These are phyloP conservation scores for Prunus mongolica DNA, from an alignment of 306 rosid species.

Conservation along the genomic window DNA sequence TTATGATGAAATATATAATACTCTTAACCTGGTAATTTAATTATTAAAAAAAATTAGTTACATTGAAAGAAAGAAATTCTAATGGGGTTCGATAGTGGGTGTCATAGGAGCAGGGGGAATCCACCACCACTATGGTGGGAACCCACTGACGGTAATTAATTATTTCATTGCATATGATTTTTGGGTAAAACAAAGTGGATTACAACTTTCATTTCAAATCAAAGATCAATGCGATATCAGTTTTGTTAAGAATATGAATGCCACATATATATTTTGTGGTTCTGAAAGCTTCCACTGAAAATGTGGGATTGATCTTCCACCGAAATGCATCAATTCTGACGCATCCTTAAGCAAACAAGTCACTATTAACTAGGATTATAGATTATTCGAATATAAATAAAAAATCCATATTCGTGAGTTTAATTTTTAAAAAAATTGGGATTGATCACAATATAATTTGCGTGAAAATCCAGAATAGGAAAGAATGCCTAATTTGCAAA, in stretches of 20 bases:
- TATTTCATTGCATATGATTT: neutral
- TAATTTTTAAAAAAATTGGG: too few relatives aligned
- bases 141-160: neutral
- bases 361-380: neutral
- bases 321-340: neutral
- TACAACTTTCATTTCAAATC: conserved; percentile 8
- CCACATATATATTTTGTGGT: neutral
- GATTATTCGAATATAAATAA: neutral
- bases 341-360: neutral
- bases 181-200: neutral
- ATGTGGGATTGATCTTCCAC: neutral
- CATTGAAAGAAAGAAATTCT: too few relatives aligned
- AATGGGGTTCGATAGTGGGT: too few relatives aligned
- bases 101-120: too few relatives aligned
- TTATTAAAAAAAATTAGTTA: too few relatives aligned
- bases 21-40: neutral
- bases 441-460: too few relatives aligned
- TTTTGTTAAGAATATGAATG: conserved; percentile 3
- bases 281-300: conserved; percentile 1
- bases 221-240: neutral
- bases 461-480: too few relatives aligned
- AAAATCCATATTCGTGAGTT: too few relatives aligned
- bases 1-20: neutral
- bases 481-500: too few relatives aligned
- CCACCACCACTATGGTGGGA: too few relatives aligned